Evolutionary conservation across 768 basidiomycete species (phyloP), one percentile per base, ranked within the genome.

Genomic region (Galerina marginata): DNA sequence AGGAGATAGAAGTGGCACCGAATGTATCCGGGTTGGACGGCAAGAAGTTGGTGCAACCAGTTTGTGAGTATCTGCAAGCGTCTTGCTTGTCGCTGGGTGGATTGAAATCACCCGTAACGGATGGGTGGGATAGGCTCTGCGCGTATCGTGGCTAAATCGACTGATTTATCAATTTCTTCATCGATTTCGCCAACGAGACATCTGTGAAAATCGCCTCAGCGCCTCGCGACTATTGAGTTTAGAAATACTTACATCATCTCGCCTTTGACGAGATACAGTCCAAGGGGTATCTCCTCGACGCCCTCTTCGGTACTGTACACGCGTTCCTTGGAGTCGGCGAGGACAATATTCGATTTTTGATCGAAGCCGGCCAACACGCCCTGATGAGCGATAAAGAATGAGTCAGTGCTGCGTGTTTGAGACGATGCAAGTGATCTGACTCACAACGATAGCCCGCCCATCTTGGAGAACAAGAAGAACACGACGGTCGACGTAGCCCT

Each of bases 401-500:
- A 59, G n/a, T 51, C n/a, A 29, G 37, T 15, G 7, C 26, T 46
- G 10, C 12, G 16, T 50, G 29, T 46, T 52, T 42, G 38, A 20
- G 29, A 33, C 29, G 29, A 43, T 45, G 36, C 44, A 45, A 45
- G 48, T 51, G 11, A 11, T 38, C n/a, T 39, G 29, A 81, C 91
- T 54, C 64, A 96, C 96, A 67, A 96, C 88, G 72, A 99, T 97
- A 43, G 91, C 87, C 68, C 96, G 88, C 53, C 96, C 96, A 74
- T 99, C 96, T 81, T 98, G 95, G 37, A 98, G 89, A 64, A 98
- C 88, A 71, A 99, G 88, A 60, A 96, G 85, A 67, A 99, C 95
- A 73, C 89, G 92, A 68, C 90, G 90, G 83, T 95, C 92, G 74
- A 95, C 89, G 77, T 94, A 96, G 81, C 90, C 90, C 74, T 93